Evolutionary conservation across 306 rosid species (phyloP), one percentile per base, ranked within the genome.

Genomic region (Pyrus bretschneideri): DNA sequence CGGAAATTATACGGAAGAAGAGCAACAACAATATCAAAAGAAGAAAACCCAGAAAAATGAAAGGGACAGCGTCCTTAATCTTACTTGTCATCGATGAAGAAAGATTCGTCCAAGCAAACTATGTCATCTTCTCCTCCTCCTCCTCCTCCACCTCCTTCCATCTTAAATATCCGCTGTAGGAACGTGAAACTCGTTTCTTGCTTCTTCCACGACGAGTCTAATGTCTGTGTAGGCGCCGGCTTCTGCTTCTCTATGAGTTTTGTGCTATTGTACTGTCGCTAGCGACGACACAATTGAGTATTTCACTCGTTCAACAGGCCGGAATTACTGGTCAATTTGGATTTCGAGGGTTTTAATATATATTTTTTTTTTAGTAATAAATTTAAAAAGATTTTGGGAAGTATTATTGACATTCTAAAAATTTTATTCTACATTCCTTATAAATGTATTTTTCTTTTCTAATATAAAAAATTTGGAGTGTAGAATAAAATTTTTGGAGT

Each of bases 81-180:
- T 67, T 86, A 94, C 97, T 91, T 38, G 91, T 91, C 89, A 72
- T 94, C 76, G 73, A 90, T 58, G 83, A 91, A 93, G 88, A 91
- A 91, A 10, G 97, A 86, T 42, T 22, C 77, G 72, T 93, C 96
- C 67, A 91, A 86, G 84, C 97, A 91, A 79, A 93, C 90, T 22
- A 87, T 86, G 21, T 88, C 92, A 11, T 91, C 88, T 57, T 87
- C 93, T 44, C 83, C 89, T 21, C 87, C 89, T 58, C 74, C 44
- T 40, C 40, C 44, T 40, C 9, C 40, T 35, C 40, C 40, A 35
- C 9, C 40, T 35, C 11, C 31, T 62, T 29, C 42, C 65, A 60
- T 60, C 31, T 60, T 6, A 30, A 12, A 30, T 30, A 11, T 23
- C 18, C 33, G 17, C 64, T 59, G 9, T 35, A 35, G 42, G 42